Evolutionary conservation across 1,284 basidiomycete genomes (phyloP).

Genomic region (Phellopilus nigrolimitatus): DNA sequence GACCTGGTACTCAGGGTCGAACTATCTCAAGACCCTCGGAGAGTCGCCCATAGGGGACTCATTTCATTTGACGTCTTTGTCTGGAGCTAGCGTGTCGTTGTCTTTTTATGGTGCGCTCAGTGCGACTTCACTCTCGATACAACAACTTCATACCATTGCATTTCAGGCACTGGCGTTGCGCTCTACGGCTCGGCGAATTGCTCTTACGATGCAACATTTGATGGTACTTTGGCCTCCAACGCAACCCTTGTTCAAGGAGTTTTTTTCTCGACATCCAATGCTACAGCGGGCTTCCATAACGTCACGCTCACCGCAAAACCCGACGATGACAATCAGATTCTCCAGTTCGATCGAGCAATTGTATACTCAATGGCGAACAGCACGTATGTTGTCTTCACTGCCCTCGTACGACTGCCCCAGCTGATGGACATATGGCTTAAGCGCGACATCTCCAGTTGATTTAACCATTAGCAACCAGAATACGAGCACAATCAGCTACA

Average conservation of each 20-base stretch:
- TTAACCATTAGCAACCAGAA: slow-evolving; percentile 11
- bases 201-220: slow-evolving; percentile 29
- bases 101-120: slow-evolving; percentile 27
- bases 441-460: background rate
- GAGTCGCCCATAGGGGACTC: slow-evolving; percentile 22
- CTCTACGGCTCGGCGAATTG: slow-evolving; percentile 29
- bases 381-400: slow-evolving; percentile 17
- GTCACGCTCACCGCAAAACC: slow-evolving; percentile 25
- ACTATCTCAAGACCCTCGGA: slow-evolving; percentile 22
- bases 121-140: slow-evolving; percentile 8
- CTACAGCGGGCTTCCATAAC: slow-evolving; percentile 21
- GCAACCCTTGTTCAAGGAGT: slow-evolving; percentile 11
- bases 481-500: slow-evolving; percentile 10
- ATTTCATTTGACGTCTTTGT: slow-evolving; percentile 26
- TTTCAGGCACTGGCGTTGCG: slow-evolving; percentile 29
- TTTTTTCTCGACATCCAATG: slow-evolving; percentile 20
- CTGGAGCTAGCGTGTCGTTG: slow-evolving; percentile 26
- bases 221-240: slow-evolving; percentile 22
- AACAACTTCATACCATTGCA: background rate
- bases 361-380: slow-evolving; percentile 20
- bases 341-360: slow-evolving; percentile 25
- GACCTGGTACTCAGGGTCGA: slow-evolving; percentile 27
- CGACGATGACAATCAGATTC: slow-evolving; percentile 15
- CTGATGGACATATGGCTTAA: background rate
- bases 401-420: background rate